Evolutionary conservation across 768 basidiomycete genomes (phyloP), one percentile per base, ranked within the genome.

Genomic region (Rhodosporidiobolus odoratus): DNA sequence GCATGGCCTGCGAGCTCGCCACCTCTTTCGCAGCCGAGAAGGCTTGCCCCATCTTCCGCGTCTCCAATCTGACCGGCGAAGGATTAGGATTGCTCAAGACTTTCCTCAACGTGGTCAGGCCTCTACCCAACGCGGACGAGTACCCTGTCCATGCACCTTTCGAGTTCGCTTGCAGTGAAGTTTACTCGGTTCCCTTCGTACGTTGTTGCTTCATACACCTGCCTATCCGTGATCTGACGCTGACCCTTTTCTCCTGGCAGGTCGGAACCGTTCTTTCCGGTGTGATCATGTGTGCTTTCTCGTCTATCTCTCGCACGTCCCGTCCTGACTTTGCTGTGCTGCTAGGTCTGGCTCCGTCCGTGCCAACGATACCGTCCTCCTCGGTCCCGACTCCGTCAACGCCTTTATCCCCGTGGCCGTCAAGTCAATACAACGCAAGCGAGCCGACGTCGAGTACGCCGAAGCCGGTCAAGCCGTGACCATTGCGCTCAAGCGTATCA

Each of bases 391-490:
- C 78, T 86, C 90, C 0, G 91, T 92, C 62, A 95, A 95, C 3
- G 88, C 90, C 76, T 98, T 88, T 79, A 85, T 87, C 71, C 84
- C 85, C 47, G 90, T 90, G 0, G 82, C 86, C 15, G 82, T 99
- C 71, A 92, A 90, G 82, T 89, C 87, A 74, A 99, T 99, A 81
- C 94, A 98, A 81, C 85, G 94, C 67, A 99, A 97, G 53, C 89
- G 93, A 41, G 92, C 89, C 30, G 83, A 88, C 63, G 92, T 99
- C 4, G 83, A 83, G 23, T 84, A 84, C 21, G 96, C 91, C 0
- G 94, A 97, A 76, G 96, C 96, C 10, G 96, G 96, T 3, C 96
- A 99, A 81, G 91, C 90, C 59, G 93, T 99, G 27, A 90, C 91
- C 13, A 83, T 96, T 63, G 96, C 95, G 6, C 80, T 99, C 37